These are phyloP conservation scores for Cenchrus fungigraminus DNA, from an alignment of 176 grass and related monocot genomes.

Conservation along the genomic window DNA sequence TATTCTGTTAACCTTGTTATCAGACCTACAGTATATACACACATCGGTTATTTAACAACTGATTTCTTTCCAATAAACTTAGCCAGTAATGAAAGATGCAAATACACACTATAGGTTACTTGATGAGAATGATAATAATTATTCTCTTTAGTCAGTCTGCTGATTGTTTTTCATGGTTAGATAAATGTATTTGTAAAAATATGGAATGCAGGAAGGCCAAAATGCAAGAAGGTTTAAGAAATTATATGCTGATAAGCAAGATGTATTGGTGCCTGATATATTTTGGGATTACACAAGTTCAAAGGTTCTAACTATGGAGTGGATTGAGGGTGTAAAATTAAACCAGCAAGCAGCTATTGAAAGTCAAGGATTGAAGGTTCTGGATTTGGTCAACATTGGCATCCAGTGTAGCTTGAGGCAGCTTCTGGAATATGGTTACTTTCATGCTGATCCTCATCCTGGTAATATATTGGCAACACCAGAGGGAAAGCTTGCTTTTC, in stretches of 20 bases:
- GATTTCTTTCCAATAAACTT: neutral
- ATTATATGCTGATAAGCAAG: slow-evolving; percentile 94
- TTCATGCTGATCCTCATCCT: slow-evolving; percentile 96
- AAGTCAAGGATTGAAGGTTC: slow-evolving; percentile 82
- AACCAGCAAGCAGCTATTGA: slow-evolving; percentile 90
- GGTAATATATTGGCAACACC: slow-evolving; percentile 94
- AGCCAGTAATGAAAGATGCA: neutral
- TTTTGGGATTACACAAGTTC: slow-evolving; percentile 97
- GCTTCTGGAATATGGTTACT: slow-evolving; percentile 91
- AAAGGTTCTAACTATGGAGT: slow-evolving; percentile 96
- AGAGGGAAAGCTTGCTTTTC: slow-evolving; percentile 94
- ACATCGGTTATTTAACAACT: neutral
- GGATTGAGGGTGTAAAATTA: slow-evolving; percentile 91
- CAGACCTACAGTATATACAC: neutral
- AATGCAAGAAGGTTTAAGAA: slow-evolving; percentile 94
- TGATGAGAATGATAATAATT: neutral
- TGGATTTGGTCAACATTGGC: slow-evolving; percentile 90
- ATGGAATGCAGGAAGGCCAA: slow-evolving; percentile 80
- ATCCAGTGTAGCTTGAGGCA: slow-evolving; percentile 98
- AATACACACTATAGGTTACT: neutral
- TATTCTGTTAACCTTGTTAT: slow-evolving; percentile 8
- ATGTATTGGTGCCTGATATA: slow-evolving; percentile 91
- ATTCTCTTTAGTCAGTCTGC: neutral
- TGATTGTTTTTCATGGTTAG: neutral
- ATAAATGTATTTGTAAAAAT: slow-evolving; percentile 2